Base-by-base conservation (phyloP, 495 filamentous ascomycete species). In the Tuber borchii region DNA sequence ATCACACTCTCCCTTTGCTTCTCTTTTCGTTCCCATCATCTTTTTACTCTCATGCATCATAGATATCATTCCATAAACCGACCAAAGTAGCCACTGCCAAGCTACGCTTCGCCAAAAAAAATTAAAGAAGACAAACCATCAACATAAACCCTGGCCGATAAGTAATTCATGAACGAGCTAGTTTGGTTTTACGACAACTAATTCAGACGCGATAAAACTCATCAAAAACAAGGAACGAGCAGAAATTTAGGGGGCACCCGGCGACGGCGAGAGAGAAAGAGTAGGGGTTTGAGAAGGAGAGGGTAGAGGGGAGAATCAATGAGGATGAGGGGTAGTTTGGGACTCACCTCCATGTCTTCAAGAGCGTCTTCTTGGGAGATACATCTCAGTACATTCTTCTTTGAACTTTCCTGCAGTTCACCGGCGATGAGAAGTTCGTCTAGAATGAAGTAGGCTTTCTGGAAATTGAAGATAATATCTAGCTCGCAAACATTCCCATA, bases 401-500 rank as follows among this genome's bases (percentile, higher is more conserved):
- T 97, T 84, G 94, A 97, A 84, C 93, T 97, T 85, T 99, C 95
- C 85, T 99, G 95, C 85, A 99, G 91, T 83, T 99, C 95, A 45
- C 95, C 95, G 4, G 95, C 95, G 75, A 99, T 84, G 74, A 99
- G 88, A 69, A 99, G 89, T 87, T 99, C 95, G 81, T 99, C 95
- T 43, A 99, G 88, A 79, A 99, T 99, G 84, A 96, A 97, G 84
- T 99, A 99, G 73, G 95, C 95, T 86, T 99, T 99, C 83, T 97
- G 95, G 85, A 99, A 99, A 85, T 97, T 97, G 89, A 99, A 99
- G 82, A 97, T 97, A 83, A 98, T 95, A 83, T 98, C 95, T 76
- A 98, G 88, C 87, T 99, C 95, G 90, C 95, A 99, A 73, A 99
- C 95, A 85, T 99, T 99, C 84, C 95, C 95, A 83, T 98, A 99